Percentiles rank a stretch among this genome's conserved stretches.
phyloP scores from a whole-genome alignment of 352 stramenopile species.

The Phytopythium delawarense region DNA sequence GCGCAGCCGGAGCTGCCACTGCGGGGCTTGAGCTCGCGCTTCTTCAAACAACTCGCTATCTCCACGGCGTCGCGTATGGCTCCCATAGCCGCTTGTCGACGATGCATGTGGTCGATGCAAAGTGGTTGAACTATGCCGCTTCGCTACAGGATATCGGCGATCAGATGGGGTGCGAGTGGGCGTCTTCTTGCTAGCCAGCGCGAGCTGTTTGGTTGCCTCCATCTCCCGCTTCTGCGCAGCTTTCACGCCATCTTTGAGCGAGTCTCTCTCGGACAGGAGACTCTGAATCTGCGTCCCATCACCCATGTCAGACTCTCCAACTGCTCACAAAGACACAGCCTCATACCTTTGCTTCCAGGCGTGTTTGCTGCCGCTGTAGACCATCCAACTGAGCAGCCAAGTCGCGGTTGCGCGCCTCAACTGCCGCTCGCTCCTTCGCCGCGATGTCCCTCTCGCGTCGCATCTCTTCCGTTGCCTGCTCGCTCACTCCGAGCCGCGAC shows the following conservation, averaged over 20 bases:
- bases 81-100: background rate
- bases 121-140: background rate
- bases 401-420: conserved; percentile 29
- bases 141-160: background rate
- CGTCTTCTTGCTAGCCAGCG: conserved; percentile 18
- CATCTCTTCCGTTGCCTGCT: conserved; percentile 22
- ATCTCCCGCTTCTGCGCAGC: conserved; percentile 39
- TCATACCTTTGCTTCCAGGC: conserved; percentile 45
- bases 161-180: background rate
- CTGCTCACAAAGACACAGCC: background rate
- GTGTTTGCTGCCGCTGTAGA: conserved; percentile 33
- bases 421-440: conserved; percentile 19
- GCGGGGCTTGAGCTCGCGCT: background rate
- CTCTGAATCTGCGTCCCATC: conserved; percentile 37
- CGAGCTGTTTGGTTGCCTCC: conserved; percentile 39
- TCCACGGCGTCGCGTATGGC: background rate
- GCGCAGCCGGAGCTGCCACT: conserved; percentile 3
- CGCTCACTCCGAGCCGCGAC: conserved; percentile 25
- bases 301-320: background rate
- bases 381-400: conserved; percentile 19
- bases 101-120: too few species aligned
- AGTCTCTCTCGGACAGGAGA: conserved; percentile 34
- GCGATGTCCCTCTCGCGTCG: conserved; percentile 27
- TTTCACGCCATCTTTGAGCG: conserved; percentile 25
- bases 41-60: background rate